Conservation (phyloP, 441 rosid genomes). For the Populus hybrid region DNA sequence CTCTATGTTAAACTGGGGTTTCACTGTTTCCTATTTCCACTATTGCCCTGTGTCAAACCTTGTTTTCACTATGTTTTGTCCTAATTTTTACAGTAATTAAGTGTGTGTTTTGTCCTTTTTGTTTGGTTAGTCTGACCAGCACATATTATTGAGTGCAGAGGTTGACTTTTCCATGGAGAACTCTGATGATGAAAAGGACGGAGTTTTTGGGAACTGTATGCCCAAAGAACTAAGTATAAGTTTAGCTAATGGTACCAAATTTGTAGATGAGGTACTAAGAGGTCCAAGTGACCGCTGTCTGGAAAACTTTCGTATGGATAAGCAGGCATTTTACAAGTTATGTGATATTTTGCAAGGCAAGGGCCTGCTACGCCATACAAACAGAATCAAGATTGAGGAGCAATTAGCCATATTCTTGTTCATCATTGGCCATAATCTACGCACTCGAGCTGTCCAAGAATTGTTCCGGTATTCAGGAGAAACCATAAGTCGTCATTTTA, state of each 20-base stretch:
- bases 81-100: too few relatives aligned
- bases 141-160: conserved; percentile 20
- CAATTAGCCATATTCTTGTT: conserved; percentile 82
- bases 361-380: conserved; percentile 85
- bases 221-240: conserved; percentile 45
- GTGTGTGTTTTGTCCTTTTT: too few relatives aligned
- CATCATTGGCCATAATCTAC: conserved; percentile 78
- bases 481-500: conserved; percentile 92
- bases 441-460: conserved; percentile 89
- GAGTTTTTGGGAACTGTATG: conserved; percentile 28
- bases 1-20: too few relatives aligned
- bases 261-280: conserved; percentile 73
- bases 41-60: too few relatives aligned
- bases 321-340: conserved; percentile 72
- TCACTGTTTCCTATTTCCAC: too few relatives aligned
- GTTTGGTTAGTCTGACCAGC: too few relatives aligned
- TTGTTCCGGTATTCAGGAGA: conserved; percentile 73
- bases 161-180: conserved; percentile 46
- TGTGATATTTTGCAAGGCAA: conserved; percentile 74
- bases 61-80: too few relatives aligned
- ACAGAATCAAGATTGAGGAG: conserved; percentile 86
- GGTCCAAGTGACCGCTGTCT: conserved; percentile 60
- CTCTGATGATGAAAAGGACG: conserved; percentile 60
- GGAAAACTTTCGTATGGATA: conserved; percentile 92
- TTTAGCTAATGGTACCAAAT: conserved; percentile 50